Percentiles rank a stretch among this genome's conserved stretches.
These are phyloP conservation scores for Elaeagnus macrophylla DNA, from an alignment of 306 rosid species.

Conservation along the genomic window DNA sequence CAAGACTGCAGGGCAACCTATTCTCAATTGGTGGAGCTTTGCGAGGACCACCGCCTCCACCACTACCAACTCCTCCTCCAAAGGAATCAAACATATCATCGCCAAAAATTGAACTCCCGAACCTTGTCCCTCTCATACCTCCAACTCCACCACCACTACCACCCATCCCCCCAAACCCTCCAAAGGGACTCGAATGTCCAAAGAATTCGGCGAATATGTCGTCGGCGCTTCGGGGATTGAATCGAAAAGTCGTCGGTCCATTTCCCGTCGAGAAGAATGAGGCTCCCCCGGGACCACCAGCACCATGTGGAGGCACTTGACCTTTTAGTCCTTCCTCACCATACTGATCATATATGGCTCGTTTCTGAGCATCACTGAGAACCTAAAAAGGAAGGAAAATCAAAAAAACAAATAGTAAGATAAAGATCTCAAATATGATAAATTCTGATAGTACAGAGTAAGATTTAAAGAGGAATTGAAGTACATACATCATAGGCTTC, in stretches of 20 bases:
- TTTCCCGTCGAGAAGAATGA: slow-evolving; percentile 67
- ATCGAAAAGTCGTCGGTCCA: slow-evolving; percentile 59
- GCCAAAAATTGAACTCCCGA: slow-evolving; percentile 71
- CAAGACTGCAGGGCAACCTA: slow-evolving; percentile 60
- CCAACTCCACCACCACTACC: slow-evolving; percentile 28
- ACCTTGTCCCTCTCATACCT: slow-evolving; percentile 24
- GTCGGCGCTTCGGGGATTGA: slow-evolving; percentile 71
- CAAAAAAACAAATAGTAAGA: not conserved
- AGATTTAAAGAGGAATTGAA: not conserved
- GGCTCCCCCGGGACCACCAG: slow-evolving; percentile 42
- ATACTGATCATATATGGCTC: slow-evolving; percentile 78
- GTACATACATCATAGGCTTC: slow-evolving; percentile 52
- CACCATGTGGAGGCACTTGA: slow-evolving; percentile 59
- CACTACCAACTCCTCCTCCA: slow-evolving; percentile 37
- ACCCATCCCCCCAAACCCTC: slow-evolving; percentile 52
- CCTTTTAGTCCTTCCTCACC: slow-evolving; percentile 94
- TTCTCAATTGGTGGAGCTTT: slow-evolving; percentile 63
- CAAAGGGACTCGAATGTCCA: slow-evolving; percentile 66
- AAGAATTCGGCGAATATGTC: slow-evolving; percentile 71
- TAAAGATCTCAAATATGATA: too few relatives aligned
- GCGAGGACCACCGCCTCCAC: slow-evolving; percentile 54
- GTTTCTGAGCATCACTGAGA: slow-evolving; percentile 79
- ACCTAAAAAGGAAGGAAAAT: slow-evolving; percentile 40
- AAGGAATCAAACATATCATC: slow-evolving; percentile 55
- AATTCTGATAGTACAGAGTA: too few relatives aligned